A percentile compares a stretch with the other conserved stretches of the same genome.
These are phyloP conservation scores for Akanthomyces lecanii DNA, from an alignment of 2,329 filamentous ascomycete species.

Conservation along the genomic window DNA sequence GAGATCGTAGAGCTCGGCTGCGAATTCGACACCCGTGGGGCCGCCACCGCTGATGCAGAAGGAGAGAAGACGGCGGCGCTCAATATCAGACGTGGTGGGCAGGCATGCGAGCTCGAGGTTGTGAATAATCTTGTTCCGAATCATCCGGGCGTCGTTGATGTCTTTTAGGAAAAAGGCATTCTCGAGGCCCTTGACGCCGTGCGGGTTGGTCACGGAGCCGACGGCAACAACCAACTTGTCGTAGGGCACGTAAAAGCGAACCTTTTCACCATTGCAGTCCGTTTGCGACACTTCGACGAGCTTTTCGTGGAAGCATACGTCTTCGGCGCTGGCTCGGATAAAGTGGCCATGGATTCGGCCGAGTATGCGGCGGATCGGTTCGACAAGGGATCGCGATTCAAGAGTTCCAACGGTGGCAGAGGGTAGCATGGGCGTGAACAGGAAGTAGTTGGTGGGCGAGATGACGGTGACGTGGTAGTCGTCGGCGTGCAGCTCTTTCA, in stretches of 20 bases:
- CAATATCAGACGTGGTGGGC: conserved; percentile 86
- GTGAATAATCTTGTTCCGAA: conserved; percentile 80
- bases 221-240: conserved; percentile 94
- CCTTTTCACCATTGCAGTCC: conserved; percentile 66
- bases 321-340: conserved; percentile 77
- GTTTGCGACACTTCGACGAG: conserved; percentile 79
- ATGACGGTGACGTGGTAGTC: conserved; percentile 96
- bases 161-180: conserved; percentile 95
- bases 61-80: conserved; percentile 80
- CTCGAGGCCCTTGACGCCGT: conserved; percentile 91
- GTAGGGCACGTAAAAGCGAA: conserved; percentile 89
- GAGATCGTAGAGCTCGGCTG: conserved; percentile 91
- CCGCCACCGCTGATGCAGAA: conserved; percentile 96
- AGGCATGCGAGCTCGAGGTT: conserved; percentile 89
- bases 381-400: conserved; percentile 84
- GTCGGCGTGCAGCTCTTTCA: conserved; percentile 85
- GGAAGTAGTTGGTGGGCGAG: conserved; percentile 91
- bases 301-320: conserved; percentile 88
- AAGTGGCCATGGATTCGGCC: conserved; percentile 79
- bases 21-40: conserved; percentile 95
- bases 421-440: conserved; percentile 97
- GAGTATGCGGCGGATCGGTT: conserved; percentile 85
- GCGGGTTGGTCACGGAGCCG: conserved; percentile 87
- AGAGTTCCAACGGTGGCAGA: conserved; percentile 95
- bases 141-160: conserved; percentile 84